Conservation (phyloP, 768 basidiomycete species). For the Xerocomellus chrysenteron region DNA sequence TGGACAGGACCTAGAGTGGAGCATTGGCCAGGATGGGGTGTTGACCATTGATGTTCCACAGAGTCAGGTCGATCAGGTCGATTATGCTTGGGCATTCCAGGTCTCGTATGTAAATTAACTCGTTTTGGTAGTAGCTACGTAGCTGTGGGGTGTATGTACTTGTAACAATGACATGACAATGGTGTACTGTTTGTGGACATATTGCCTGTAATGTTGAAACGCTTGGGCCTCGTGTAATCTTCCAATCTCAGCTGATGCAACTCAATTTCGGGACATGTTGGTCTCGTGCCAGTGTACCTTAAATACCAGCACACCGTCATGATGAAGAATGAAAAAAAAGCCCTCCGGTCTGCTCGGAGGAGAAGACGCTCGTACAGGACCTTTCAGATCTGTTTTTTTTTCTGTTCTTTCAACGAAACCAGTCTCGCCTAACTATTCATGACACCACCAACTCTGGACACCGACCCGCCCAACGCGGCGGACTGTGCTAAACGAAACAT, state of each 20-base stretch:
- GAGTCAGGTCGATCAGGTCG: slow-evolving; percentile 21
- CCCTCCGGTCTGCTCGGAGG: background rate
- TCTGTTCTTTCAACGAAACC: no score
- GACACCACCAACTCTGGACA: slow-evolving; percentile 6
- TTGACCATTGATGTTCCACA: slow-evolving; percentile 33
- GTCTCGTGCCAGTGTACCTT: background rate
- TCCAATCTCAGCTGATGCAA: background rate
- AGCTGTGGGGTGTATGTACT: background rate
- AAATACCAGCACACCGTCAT: background rate
- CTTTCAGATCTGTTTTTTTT: background rate
- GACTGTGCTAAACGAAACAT: slow-evolving; percentile 3
- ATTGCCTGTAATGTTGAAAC: background rate
- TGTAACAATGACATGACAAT: background rate
- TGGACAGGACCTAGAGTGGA: slow-evolving; percentile 32
- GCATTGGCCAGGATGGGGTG: slow-evolving; percentile 27
- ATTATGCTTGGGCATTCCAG: slow-evolving; percentile 44
- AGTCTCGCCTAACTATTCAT: background rate
- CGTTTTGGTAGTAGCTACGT: background rate
- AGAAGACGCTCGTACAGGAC: background rate
- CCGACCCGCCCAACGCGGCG: background rate
- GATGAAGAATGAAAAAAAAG: slow-evolving; percentile 5
- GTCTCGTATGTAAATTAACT: slow-evolving; percentile 30
- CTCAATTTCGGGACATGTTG: slow-evolving; percentile 6
- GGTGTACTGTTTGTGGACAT: background rate
- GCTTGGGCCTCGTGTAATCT: background rate